Evolutionary conservation across 768 basidiomycete genomes (phyloP).

Genomic region (Pulveroboletus sp.): DNA sequence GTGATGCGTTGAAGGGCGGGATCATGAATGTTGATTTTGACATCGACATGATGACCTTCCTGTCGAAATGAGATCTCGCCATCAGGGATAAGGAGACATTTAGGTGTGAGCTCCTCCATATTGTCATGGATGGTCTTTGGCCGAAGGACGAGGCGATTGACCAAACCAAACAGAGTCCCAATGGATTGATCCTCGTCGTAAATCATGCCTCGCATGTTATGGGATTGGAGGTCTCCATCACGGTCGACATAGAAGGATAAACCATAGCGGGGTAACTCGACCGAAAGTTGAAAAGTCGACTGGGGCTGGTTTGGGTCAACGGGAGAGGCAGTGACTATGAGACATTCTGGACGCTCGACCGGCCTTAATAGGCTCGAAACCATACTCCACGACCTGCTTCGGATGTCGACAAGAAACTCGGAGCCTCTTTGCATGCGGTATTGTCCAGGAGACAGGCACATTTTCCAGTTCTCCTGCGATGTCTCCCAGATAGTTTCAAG

Average conservation of each 20-base stretch:
- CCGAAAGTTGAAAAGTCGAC: slow-evolving; percentile 14
- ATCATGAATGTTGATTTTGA: slow-evolving; percentile 2
- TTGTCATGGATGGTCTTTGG: slow-evolving; percentile 5
- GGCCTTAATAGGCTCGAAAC: slow-evolving; percentile 13
- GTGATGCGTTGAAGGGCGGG: background rate
- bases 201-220: slow-evolving; percentile 37
- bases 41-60: slow-evolving; percentile 8
- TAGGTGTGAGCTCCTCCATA: background rate
- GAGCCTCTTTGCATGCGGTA: slow-evolving; percentile 1
- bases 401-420: slow-evolving; percentile 21
- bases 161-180: slow-evolving; percentile 43
- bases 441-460: slow-evolving; percentile 4
- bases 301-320: background rate
- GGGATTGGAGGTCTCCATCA: slow-evolving; percentile 33
- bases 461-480: slow-evolving; percentile 20
- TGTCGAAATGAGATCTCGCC: slow-evolving; percentile 17
- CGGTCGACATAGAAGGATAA: slow-evolving; percentile 37
- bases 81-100: slow-evolving; percentile 36
- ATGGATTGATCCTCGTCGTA: slow-evolving; percentile 37
- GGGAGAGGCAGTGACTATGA: slow-evolving; percentile 14
- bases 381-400: slow-evolving; percentile 22
- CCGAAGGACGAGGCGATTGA: slow-evolving; percentile 38
- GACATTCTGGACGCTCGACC: slow-evolving; percentile 8
- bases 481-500: slow-evolving; percentile 14
- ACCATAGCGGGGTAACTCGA: slow-evolving; percentile 36